These are phyloP conservation scores for Epichloe bromicola DNA, from an alignment of 2,329 filamentous ascomycete genomes.

Conservation along the genomic window DNA sequence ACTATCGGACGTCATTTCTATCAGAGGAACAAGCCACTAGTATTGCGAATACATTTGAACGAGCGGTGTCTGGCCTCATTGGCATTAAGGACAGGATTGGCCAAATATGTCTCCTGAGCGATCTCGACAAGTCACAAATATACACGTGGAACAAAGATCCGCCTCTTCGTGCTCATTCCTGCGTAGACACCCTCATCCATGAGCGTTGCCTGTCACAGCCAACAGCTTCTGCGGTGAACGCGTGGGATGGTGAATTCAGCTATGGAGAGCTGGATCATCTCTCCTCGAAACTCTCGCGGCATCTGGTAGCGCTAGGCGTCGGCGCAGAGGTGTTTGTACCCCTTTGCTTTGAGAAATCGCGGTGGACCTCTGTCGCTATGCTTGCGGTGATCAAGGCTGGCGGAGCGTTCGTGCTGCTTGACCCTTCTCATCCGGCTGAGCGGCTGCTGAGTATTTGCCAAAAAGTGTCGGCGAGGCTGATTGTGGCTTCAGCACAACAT, in stretches of 20 bases:
- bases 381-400: slow-evolving; percentile 3
- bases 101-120: neutral
- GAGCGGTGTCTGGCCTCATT: neutral
- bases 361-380: slow-evolving; percentile 4
- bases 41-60: neutral
- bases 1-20: neutral
- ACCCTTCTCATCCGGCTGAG: slow-evolving; percentile 4
- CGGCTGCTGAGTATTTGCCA: neutral
- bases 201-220: neutral
- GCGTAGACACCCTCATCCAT: neutral
- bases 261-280: slow-evolving; percentile 17
- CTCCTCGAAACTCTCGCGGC: neutral
- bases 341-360: slow-evolving; percentile 6
- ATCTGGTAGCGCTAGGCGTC: slow-evolving; percentile 1
- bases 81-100: neutral
- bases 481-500: neutral
- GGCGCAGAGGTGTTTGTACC: neutral
- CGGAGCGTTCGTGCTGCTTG: neutral
- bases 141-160: neutral
- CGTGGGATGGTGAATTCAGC: slow-evolving; percentile 28
- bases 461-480: neutral
- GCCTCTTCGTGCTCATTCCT: neutral
- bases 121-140: neutral
- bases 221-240: neutral
- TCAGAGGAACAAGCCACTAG: neutral